phyloP scores from a whole-genome alignment of 495 filamentous ascomycete genomes.

The Daldinia childiae region DNA sequence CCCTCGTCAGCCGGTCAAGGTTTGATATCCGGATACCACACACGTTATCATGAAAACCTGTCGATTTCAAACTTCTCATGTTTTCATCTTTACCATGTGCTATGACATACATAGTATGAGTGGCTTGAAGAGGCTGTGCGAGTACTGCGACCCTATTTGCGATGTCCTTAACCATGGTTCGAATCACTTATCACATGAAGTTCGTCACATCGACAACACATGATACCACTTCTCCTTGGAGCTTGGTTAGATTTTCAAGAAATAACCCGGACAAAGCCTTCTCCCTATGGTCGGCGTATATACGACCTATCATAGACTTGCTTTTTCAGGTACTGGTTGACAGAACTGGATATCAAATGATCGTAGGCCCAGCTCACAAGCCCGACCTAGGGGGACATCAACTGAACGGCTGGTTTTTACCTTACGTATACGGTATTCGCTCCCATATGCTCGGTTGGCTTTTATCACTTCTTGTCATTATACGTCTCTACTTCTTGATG shows the following conservation, averaged over 20 bases:
- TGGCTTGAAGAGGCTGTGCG: slow-evolving; percentile 28
- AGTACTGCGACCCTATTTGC: slow-evolving; percentile 9
- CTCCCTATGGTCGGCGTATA: not conserved
- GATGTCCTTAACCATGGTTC: slow-evolving; percentile 16
- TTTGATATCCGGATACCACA: slow-evolving; percentile 4
- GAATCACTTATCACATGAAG: slow-evolving; percentile 40
- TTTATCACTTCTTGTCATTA: slow-evolving; percentile 13
- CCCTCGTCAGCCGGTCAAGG: slow-evolving; percentile 10
- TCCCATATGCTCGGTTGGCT: slow-evolving; percentile 27
- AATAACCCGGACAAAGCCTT: slow-evolving; percentile 8
- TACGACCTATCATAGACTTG: slow-evolving; percentile 27
- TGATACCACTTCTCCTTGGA: slow-evolving; percentile 28
- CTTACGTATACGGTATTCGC: slow-evolving; percentile 30
- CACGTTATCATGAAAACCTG: slow-evolving; percentile 4
- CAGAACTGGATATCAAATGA: slow-evolving; percentile 35
- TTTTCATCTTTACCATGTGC: not conserved
- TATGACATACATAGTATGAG: not conserved
- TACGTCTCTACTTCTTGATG: slow-evolving; percentile 13
- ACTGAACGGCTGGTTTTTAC: slow-evolving; percentile 26
- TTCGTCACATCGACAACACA: slow-evolving; percentile 38
- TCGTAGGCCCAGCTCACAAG: slow-evolving; percentile 35
- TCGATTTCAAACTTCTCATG: not conserved
- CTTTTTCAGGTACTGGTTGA: slow-evolving; percentile 22
- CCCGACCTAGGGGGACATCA: slow-evolving; percentile 16
- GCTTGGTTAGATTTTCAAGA: slow-evolving; percentile 6